phyloP scores from a whole-genome alignment of 2,329 filamentous ascomycete species.

The Scedosporium aurantiacum region DNA sequence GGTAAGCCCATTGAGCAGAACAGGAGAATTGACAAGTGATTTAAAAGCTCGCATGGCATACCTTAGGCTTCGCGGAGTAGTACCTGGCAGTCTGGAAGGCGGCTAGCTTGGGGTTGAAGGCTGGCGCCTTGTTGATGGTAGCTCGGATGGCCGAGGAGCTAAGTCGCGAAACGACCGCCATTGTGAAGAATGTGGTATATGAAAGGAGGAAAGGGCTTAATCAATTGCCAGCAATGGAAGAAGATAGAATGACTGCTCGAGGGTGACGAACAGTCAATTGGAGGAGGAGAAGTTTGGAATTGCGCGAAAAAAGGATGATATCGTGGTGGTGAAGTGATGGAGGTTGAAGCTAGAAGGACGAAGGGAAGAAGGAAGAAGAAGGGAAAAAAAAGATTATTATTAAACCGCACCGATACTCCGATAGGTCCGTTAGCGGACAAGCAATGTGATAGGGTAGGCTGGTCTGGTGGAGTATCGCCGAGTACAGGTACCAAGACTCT shows the following conservation, averaged over 20 bases:
- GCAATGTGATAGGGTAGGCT: neutral
- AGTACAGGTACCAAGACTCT: constrained; percentile 1
- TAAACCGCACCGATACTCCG: constrained; percentile 2
- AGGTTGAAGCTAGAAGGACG: constrained; percentile 16
- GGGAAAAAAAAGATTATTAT: constrained; percentile 21
- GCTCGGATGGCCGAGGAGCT: constrained; percentile 73
- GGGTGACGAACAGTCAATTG: neutral
- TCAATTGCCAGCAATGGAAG: neutral
- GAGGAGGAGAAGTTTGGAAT: constrained; percentile 13
- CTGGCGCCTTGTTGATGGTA: constrained; percentile 50
- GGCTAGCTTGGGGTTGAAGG: constrained; percentile 56
- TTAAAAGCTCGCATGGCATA: constrained; percentile 27
- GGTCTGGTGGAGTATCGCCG: constrained; percentile 1
- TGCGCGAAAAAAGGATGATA: constrained; percentile 14
- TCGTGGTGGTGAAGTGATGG: constrained; percentile 2
- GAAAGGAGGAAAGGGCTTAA: constrained; percentile 8
- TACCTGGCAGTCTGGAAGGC: constrained; percentile 76
- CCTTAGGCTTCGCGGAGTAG: constrained; percentile 90
- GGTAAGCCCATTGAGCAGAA: neutral
- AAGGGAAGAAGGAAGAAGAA: constrained; percentile 24
- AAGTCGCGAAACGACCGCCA: constrained; percentile 77
- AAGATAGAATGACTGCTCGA: neutral
- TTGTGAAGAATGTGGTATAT: constrained; percentile 32
- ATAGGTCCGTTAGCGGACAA: constrained; percentile 1
- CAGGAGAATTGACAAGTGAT: neutral